These are phyloP conservation scores for Isatis lusitanica DNA, from an alignment of 441 rosid species.

Conservation along the genomic window DNA sequence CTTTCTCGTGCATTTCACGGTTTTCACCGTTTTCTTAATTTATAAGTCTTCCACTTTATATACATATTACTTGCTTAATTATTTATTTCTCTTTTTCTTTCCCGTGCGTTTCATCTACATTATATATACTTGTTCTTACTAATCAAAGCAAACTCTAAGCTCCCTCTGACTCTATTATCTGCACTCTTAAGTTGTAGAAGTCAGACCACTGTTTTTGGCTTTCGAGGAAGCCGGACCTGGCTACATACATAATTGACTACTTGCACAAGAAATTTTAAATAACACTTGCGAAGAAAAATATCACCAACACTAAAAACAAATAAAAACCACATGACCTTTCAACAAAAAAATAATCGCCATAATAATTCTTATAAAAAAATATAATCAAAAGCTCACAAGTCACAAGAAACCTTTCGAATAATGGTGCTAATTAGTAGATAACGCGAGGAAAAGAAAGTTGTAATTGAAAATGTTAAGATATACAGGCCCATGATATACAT, in stretches of 20 bases:
- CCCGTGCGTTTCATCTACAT: background rate
- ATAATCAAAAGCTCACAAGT: background rate
- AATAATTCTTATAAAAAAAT: background rate
- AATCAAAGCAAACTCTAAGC: no score
- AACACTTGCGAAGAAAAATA: background rate
- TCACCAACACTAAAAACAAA: background rate
- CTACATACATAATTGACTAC: no score
- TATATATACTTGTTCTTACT: background rate
- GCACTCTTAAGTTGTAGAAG: no score
- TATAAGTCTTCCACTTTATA: background rate
- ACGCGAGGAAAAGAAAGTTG: background rate
- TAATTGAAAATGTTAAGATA: background rate
- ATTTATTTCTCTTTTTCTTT: background rate
- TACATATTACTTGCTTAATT: background rate
- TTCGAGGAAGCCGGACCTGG: no score
- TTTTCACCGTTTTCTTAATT: constrained; percentile 26
- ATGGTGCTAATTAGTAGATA: constrained; percentile 6
- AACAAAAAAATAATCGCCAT: background rate
- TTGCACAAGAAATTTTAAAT: background rate
- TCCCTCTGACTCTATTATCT: background rate
- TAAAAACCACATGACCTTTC: background rate
- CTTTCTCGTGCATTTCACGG: constrained; percentile 34
- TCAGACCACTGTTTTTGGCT: no score
- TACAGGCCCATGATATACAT: constrained; percentile 8
- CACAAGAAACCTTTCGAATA: background rate